Evolutionary conservation across 805 yeast species (phyloP).

Genomic region (Limtongozyma cylindracea): DNA sequence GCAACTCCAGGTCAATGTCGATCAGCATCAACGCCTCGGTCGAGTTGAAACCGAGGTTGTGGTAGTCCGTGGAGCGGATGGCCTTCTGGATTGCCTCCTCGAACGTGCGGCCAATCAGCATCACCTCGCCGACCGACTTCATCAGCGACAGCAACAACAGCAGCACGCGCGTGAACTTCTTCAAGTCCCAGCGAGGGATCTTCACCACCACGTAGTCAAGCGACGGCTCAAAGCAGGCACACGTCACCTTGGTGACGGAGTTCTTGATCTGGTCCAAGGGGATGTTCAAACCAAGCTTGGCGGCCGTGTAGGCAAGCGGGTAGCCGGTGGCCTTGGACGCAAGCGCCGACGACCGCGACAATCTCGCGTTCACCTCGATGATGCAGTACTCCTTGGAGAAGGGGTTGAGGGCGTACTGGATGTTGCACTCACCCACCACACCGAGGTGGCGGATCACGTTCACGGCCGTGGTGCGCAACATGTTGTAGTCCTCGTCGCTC

Average conservation of each 20-base stretch:
- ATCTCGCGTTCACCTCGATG: conserved; percentile 93
- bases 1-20: conserved; percentile 80
- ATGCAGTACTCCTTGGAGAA: conserved; percentile 86
- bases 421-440: conserved; percentile 98
- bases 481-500: conserved; percentile 90
- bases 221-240: conserved; percentile 94
- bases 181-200: conserved; percentile 97
- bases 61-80: conserved; percentile 87
- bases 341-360: conserved; percentile 94
- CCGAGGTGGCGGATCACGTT: conserved; percentile 93
- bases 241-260: conserved; percentile 81
- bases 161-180: conserved; percentile 84
- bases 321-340: conserved; percentile 98
- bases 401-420: conserved; percentile 91
- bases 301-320: conserved; percentile 95
- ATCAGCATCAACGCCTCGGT: conserved; percentile 72
- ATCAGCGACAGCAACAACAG: conserved; percentile 72
- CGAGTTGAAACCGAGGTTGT: conserved; percentile 78
- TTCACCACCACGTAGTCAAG: conserved; percentile 90
- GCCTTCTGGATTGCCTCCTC: conserved; percentile 98
- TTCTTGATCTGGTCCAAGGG: conserved; percentile 80
- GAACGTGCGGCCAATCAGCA: conserved; percentile 92
- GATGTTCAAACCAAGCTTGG: conserved; percentile 81
- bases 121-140: conserved; percentile 98
- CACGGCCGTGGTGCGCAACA: conserved; percentile 94